Evolutionary conservation across 2,329 filamentous ascomycete genomes (phyloP).

Genomic region (Clathrospora elynae): DNA sequence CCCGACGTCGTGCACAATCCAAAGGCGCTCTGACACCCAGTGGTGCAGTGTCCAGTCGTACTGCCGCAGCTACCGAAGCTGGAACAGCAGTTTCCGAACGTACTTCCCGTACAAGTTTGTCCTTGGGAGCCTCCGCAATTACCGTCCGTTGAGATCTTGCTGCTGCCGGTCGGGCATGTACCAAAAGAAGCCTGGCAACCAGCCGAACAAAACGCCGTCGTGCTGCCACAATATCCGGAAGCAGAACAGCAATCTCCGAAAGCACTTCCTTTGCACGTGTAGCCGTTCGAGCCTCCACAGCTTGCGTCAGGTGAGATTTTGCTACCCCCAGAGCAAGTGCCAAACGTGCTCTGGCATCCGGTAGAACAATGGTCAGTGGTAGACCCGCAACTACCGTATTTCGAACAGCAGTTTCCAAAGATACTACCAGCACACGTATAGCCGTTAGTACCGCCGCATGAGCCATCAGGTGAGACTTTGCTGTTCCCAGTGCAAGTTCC

Average conservation of each 20-base stretch:
- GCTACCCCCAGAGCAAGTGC: constrained; percentile 13
- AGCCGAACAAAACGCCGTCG: constrained; percentile 8
- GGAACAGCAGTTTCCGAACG: constrained; percentile 23
- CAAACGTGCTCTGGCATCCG: constrained; percentile 23
- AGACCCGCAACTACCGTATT: constrained; percentile 21
- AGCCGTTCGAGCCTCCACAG: constrained; percentile 15
- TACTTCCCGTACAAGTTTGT: constrained; percentile 16
- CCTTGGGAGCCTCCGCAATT: constrained; percentile 17
- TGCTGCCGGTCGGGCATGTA: constrained; percentile 5
- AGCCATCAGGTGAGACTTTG: constrained; percentile 16
- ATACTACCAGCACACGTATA: constrained; percentile 15
- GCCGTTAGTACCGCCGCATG: constrained; percentile 17
- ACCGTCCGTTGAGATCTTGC: constrained; percentile 14
- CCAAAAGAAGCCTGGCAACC: constrained; percentile 18
- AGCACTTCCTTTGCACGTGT: constrained; percentile 11
- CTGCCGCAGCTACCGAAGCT: constrained; percentile 19
- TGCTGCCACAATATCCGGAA: constrained; percentile 5
- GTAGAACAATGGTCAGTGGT: constrained; percentile 17
- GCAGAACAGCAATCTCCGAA: constrained; percentile 15
- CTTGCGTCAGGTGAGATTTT: constrained; percentile 16
- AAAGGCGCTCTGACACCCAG: constrained; percentile 20
- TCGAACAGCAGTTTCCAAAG: constrained; percentile 23
- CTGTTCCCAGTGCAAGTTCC: constrained; percentile 5
- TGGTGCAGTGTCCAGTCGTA: constrained; percentile 14
- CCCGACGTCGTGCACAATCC: constrained; percentile 13